Percentiles rank a stretch among this genome's conserved stretches.
Conservation (phyloP, 768 basidiomycete genomes). For the Cystobasidium ongulense region DNA sequence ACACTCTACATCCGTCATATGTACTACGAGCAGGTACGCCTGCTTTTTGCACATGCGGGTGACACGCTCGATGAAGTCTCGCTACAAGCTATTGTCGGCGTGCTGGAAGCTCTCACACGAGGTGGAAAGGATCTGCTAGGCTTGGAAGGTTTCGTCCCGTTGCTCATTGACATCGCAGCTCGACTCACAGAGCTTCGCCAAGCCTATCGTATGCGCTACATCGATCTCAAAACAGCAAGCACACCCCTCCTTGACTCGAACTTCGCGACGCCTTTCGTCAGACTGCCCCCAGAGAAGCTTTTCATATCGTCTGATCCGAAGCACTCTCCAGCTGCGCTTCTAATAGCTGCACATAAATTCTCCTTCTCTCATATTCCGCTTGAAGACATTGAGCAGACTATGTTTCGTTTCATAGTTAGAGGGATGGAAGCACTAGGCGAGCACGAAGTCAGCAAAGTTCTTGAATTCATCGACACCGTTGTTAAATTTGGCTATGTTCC, state of each 20-base stretch:
- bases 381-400: slow-evolving; percentile 33
- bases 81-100: slow-evolving; percentile 37
- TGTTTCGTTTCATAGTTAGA: slow-evolving; percentile 37
- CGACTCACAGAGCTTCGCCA: slow-evolving; percentile 20
- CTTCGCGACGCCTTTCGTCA: slow-evolving; percentile 39
- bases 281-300: slow-evolving; percentile 20
- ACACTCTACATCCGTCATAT: slow-evolving; percentile 5
- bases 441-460: slow-evolving; percentile 32
- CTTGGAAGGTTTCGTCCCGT: slow-evolving; percentile 28
- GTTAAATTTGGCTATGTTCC: slow-evolving; percentile 40
- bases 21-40: slow-evolving; percentile 17
- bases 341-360: slow-evolving; percentile 42
- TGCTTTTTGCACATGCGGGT: neutral
- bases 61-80: neutral
- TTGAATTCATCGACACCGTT: slow-evolving; percentile 39
- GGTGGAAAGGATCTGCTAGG: slow-evolving; percentile 39
- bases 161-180: slow-evolving; percentile 22
- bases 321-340: slow-evolving; percentile 37
- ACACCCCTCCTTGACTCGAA: slow-evolving; percentile 40
- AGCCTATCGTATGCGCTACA: neutral
- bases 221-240: slow-evolving; percentile 12
- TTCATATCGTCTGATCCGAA: slow-evolving; percentile 31
- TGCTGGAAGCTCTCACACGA: slow-evolving; percentile 35
- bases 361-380: slow-evolving; percentile 39
- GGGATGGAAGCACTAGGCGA: slow-evolving; percentile 38